Evolutionary conservation across 495 filamentous ascomycete species (phyloP).

Genomic region (Hypoxylon fuscum): DNA sequence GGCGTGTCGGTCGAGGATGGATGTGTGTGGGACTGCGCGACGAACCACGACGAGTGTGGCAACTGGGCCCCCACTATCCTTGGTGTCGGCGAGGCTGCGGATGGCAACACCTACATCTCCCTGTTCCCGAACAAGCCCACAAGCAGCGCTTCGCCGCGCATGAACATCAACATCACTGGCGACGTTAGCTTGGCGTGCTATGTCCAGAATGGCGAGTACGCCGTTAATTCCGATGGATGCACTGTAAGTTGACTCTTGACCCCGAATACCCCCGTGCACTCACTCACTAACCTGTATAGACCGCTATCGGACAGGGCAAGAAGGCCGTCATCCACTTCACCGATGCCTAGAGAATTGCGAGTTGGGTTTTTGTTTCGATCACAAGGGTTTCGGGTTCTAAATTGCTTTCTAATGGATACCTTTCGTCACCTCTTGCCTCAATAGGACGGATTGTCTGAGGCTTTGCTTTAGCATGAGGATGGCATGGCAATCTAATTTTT

Average conservation of each 20-base stretch:
- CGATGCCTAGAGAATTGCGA: constrained; percentile 26
- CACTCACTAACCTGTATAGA: constrained; percentile 44
- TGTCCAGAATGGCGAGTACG: constrained; percentile 72
- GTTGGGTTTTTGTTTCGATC: constrained; percentile 28
- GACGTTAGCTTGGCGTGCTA: constrained; percentile 73
- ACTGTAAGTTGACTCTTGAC: constrained; percentile 63
- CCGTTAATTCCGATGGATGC: constrained; percentile 68
- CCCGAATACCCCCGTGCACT: background rate
- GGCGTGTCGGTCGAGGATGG: constrained; percentile 72
- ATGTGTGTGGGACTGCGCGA: constrained; percentile 76
- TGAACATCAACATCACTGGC: constrained; percentile 74
- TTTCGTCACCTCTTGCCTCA: constrained; percentile 39
- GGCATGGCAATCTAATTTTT: constrained; percentile 44
- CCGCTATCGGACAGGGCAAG: constrained; percentile 49
- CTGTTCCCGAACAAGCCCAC: constrained; percentile 75
- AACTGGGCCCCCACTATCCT: constrained; percentile 94
- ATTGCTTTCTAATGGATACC: constrained; percentile 47
- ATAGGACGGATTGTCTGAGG: constrained; percentile 31
- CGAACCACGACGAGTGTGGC: constrained; percentile 63
- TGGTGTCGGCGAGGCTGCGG: constrained; percentile 73
- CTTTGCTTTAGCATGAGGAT: constrained; percentile 28
- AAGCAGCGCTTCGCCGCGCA: constrained; percentile 71
- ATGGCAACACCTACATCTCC: constrained; percentile 78
- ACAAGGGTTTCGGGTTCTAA: constrained; percentile 39
- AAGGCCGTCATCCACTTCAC: constrained; percentile 51